Conservation (phyloP, 352 stramenopile species). For the Blastocystis sp. region DNA sequence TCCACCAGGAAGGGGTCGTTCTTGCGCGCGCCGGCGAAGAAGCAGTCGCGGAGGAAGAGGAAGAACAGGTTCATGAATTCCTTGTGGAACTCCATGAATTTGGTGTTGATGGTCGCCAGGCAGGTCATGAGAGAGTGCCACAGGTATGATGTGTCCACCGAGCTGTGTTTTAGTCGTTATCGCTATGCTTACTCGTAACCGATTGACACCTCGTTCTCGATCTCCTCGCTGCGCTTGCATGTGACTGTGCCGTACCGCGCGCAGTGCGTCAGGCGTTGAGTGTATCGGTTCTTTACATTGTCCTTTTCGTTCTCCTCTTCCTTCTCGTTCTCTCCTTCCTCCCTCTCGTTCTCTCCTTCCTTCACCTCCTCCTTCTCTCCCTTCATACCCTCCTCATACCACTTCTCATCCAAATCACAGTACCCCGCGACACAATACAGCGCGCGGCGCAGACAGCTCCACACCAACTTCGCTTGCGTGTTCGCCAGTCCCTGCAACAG, state of each 20-base stretch:
- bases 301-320: constrained; percentile 12
- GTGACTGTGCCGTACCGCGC: not conserved
- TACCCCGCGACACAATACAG: constrained; percentile 7
- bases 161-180: constrained; percentile 2
- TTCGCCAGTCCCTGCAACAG: not conserved
- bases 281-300: not conserved
- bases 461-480: not conserved
- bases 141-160: not conserved
- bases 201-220: not conserved
- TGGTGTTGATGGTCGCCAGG: not conserved
- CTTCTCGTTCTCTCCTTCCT: not conserved
- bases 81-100: constrained; percentile 3
- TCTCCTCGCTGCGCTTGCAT: not conserved
- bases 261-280: not conserved
- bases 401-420: not conserved
- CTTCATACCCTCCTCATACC: not conserved
- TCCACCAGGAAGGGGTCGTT: constrained; percentile 11
- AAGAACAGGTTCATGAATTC: constrained; percentile 45
- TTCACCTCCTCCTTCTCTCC: not conserved
- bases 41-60: constrained; percentile 54
- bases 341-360: not conserved
- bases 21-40: not conserved
- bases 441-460: not conserved
- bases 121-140: constrained; percentile 11
- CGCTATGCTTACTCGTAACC: not conserved